These are phyloP conservation scores for Phragmites australis DNA, from an alignment of 176 grass and related monocot genomes.

Conservation along the genomic window DNA sequence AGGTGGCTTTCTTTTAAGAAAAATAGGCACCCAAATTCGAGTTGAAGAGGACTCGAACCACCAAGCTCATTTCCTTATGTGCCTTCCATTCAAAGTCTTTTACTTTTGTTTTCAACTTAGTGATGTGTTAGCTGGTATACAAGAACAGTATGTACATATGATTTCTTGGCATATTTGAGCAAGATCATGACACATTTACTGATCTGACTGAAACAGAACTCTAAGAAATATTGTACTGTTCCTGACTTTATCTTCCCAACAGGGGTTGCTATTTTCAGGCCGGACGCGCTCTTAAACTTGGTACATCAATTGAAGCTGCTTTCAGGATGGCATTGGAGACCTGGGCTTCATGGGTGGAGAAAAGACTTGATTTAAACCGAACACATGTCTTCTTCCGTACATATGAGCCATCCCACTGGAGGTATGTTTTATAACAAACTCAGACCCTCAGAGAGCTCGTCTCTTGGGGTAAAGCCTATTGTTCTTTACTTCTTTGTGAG, in stretches of 20 bases:
- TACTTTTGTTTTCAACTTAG: neutral
- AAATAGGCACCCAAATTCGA: too few relatives aligned
- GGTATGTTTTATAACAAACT: slow-evolving; percentile 47
- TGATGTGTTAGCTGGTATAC: neutral
- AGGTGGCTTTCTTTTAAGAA: too few relatives aligned
- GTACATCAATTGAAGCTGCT: slow-evolving; percentile 71
- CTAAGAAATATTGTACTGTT: neutral
- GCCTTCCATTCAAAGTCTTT: neutral
- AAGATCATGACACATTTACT: neutral
- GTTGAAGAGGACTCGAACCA: too few relatives aligned
- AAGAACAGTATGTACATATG: neutral
- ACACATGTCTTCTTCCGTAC: slow-evolving; percentile 96
- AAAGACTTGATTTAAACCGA: slow-evolving; percentile 68
- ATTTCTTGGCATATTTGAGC: slow-evolving; percentile 13
- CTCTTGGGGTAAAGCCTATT: slow-evolving; percentile 3
- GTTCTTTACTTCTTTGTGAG: neutral
- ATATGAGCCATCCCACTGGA: slow-evolving; percentile 98
- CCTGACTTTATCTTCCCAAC: slow-evolving; percentile 34
- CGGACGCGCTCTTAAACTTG: slow-evolving; percentile 71
- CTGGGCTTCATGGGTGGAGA: slow-evolving; percentile 85
- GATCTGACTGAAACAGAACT: neutral
- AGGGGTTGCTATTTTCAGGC: slow-evolving; percentile 99
- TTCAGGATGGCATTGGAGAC: slow-evolving; percentile 90
- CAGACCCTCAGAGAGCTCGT: neutral
- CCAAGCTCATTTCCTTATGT: too few relatives aligned